Percentiles rank a stretch among this genome's conserved stretches.
Evolutionary conservation across 768 basidiomycete species (phyloP).

Genomic region (Ramaria rubella): DNA sequence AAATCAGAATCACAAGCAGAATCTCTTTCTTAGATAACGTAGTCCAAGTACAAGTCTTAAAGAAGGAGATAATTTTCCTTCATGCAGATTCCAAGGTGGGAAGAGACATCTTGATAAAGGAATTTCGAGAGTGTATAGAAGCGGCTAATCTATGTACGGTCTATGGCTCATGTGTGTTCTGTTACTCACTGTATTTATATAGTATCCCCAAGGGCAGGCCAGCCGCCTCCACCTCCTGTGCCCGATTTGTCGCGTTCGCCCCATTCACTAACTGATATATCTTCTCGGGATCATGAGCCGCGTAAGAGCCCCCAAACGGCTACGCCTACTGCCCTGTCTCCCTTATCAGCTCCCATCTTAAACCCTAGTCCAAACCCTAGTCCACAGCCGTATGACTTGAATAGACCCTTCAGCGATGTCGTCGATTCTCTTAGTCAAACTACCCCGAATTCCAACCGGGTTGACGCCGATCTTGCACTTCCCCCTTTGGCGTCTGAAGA

Average conservation of each 20-base stretch:
- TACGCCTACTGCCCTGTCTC: slow-evolving; percentile 13
- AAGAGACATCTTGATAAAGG: slow-evolving; percentile 57
- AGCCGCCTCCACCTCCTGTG: slow-evolving; percentile 56
- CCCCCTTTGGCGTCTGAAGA: no score
- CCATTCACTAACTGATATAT: neutral
- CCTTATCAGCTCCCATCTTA: neutral
- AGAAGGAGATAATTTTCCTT: slow-evolving; percentile 75
- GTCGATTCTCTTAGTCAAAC: neutral
- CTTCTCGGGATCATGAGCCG: slow-evolving; percentile 16
- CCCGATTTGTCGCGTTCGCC: slow-evolving; percentile 34
- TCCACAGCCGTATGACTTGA: neutral
- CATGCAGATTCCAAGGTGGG: slow-evolving; percentile 50
- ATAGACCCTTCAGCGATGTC: neutral
- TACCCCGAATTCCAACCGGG: neutral
- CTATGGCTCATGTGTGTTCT: neutral
- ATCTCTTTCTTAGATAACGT: slow-evolving; percentile 51
- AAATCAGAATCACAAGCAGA: neutral
- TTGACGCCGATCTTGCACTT: no score
- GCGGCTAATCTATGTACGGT: slow-evolving; percentile 68
- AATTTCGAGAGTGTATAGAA: slow-evolving; percentile 79
- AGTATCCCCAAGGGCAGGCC: slow-evolving; percentile 57
- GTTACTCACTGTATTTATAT: neutral
- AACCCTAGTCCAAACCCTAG: neutral
- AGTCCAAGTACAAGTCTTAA: slow-evolving; percentile 75
- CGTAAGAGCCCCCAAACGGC: slow-evolving; percentile 21